Base-by-base conservation (phyloP, 2,329 filamentous ascomycete species). In the Hyphodiscus sp. region DNA sequence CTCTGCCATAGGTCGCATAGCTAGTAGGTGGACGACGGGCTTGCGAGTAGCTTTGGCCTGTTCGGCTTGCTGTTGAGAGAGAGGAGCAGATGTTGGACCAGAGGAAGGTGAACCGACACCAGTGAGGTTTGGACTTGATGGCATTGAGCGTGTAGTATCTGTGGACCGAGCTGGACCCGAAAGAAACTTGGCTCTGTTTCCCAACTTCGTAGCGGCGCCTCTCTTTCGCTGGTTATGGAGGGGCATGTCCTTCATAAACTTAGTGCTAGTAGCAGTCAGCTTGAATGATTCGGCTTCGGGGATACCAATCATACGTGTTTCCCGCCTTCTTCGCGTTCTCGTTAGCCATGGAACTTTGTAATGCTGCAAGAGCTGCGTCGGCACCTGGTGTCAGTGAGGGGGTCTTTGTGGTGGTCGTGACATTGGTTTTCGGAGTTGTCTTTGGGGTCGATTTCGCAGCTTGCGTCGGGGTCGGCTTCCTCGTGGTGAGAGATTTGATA, bases 1-100 rank as follows among this genome's bases (percentile, higher is more conserved):
- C 19, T 75, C 75, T 0, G 75, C 67, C 58, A 75, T 73, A 15
- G 82, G 77, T 54, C 73, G 70, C 7, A 78, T 74, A 30, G 82
- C 82, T 19, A 86, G 69, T 59, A 83, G 78, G 65, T 86, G 82
- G 26, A 86, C 79, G 19, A 86, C 70, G 20, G 77, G 72, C 20
- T 70, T 70, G 3, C 76, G 73, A 56, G 75, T 74, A 49, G 77
- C 78, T 65, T 81, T 81, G 42, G 76, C 75, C 60, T 76, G 73
- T 61, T 80, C 77, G 38, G 76, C 64, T 30, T 75, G 68, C 58
- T 79, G 74, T 56, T 81, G 75, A 1, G 78, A 76, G 18, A 77
- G 72, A 11, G 75, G 76, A 10, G 72, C 73, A 1, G 78, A 74
- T 3, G 75, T 76, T 13, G 76, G 73, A 4, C 73, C 76, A 9